Percentiles rank a stretch among this genome's conserved stretches.
Evolutionary conservation across 345 rosid species (phyloP).

Genomic region (Garcia nutans): DNA sequence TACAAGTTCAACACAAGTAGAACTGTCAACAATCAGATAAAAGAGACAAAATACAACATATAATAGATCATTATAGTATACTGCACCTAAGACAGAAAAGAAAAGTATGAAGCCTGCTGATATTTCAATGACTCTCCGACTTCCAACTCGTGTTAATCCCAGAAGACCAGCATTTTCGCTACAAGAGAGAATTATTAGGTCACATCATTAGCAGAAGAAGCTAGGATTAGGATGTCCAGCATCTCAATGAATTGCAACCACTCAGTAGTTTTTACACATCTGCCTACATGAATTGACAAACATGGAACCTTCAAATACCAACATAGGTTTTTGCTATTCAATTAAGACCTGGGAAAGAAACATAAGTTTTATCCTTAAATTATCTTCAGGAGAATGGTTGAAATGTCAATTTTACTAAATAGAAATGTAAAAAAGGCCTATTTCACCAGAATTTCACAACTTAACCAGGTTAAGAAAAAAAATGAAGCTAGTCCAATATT

Average conservation of each 20-base stretch:
- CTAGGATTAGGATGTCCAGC: background rate
- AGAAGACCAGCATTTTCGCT: constrained; percentile 91
- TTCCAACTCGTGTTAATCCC: constrained; percentile 84
- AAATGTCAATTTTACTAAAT: background rate
- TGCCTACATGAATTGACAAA: background rate
- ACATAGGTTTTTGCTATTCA: background rate
- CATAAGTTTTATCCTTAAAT: no score
- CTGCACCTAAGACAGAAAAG: constrained; percentile 75
- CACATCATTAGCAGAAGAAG: background rate
- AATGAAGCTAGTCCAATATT: background rate
- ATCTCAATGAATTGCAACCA: background rate
- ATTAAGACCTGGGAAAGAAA: background rate
- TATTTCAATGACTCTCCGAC: constrained; percentile 73
- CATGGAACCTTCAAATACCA: background rate
- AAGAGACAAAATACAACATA: background rate
- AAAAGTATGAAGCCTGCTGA: constrained; percentile 85
- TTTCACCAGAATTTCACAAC: background rate
- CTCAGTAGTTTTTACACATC: background rate
- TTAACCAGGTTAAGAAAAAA: no score
- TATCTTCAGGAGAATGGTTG: background rate
- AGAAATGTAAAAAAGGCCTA: no score
- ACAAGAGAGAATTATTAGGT: constrained; percentile 22
- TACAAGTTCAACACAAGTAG: background rate
- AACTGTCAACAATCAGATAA: background rate
- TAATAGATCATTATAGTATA: background rate